Base-by-base conservation (phyloP, 2,329 filamentous ascomycete genomes). In the Pseudogymnoascus sp. region DNA sequence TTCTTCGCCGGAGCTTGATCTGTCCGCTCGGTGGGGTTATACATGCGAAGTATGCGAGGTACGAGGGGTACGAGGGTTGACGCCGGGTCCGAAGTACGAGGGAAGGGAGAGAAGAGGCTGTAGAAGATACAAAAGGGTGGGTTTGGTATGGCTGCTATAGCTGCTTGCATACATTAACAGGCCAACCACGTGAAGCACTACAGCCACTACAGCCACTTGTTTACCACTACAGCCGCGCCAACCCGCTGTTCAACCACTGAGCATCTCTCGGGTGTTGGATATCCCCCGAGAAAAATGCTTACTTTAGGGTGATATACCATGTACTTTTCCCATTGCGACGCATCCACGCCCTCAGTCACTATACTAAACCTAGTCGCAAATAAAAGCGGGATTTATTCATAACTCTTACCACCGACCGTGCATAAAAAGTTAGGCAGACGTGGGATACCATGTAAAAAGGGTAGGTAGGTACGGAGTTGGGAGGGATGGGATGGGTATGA, bases 371-470 rank as follows among this genome's bases (percentile, higher is more conserved):
- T 28, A 7, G 25, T 28, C 25, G 25, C 25, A 31, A 31, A 31
- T 8, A 31, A 31, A 31, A 49, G n/a, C 8, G 45, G 45, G 25
- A 31, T 52, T 52, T 18, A 1, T 52, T 16, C 45, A 52, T 31
- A 52, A 52, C 14, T 31, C 5, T 31, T 31, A n/a, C 5, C 45
- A 9, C 8, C n/a, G n/a, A 3, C 4, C 16, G 2, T 52, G 45
- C 45, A 52, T 52, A 52, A 52, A 52, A 16, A 9, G 25, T 52
- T 52, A 52, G 45, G 45, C 45, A 52, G 45, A 52, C 45, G 14
- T 31, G 23, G 43, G 12, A 31, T 9, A 31, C 28, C 28, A 31
- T 31, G 28, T 4, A 31, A 31, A 23, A 23, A 23, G 21, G 21
- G 28, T 11, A 31, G 28, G 37, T 18, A 18, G 18, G 18, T 14